Evolutionary conservation across 2,329 filamentous ascomycete species (phyloP).

Genomic region (Didymella arachidicola): DNA sequence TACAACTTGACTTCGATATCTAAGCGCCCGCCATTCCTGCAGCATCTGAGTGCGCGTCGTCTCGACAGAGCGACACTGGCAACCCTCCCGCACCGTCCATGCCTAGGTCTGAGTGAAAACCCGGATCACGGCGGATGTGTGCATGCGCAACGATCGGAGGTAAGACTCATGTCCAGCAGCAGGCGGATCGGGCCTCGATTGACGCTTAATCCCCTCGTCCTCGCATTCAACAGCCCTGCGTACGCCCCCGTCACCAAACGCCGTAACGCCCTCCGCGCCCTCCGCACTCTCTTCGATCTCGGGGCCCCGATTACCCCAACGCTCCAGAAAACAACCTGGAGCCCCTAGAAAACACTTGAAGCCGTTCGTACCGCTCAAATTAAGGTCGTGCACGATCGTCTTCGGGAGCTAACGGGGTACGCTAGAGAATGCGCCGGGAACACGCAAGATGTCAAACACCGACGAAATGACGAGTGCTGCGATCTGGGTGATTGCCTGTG

Average conservation of each 20-base stretch:
- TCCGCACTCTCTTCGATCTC: not conserved
- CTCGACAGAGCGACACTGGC: not conserved
- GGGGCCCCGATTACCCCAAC: slow-evolving; percentile 16
- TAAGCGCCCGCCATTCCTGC: not conserved
- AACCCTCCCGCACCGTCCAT: not conserved
- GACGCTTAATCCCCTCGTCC: not conserved
- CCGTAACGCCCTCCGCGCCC: not conserved
- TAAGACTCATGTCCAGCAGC: not conserved
- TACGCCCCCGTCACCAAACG: not conserved
- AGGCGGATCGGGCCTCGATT: not conserved
- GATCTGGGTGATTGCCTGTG: not conserved
- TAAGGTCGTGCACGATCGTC: slow-evolving; percentile 5
- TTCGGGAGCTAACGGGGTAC: slow-evolving; percentile 2
- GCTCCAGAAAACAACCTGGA: slow-evolving; percentile 6
- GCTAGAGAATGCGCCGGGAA: slow-evolving; percentile 18
- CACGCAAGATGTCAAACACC: slow-evolving; percentile 9
- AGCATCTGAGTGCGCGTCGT: not conserved
- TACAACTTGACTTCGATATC: not conserved
- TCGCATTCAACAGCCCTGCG: not conserved
- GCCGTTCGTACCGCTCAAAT: slow-evolving; percentile 4
- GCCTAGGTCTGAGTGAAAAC: not conserved
- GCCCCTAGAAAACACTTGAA: slow-evolving; percentile 17
- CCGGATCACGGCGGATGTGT: not conserved
- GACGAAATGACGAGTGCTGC: slow-evolving; percentile 1
- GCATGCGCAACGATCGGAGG: not conserved